phyloP scores from a whole-genome alignment of 1,284 basidiomycete species.

The Cutaneotrichosporon spelunceum region DNA sequence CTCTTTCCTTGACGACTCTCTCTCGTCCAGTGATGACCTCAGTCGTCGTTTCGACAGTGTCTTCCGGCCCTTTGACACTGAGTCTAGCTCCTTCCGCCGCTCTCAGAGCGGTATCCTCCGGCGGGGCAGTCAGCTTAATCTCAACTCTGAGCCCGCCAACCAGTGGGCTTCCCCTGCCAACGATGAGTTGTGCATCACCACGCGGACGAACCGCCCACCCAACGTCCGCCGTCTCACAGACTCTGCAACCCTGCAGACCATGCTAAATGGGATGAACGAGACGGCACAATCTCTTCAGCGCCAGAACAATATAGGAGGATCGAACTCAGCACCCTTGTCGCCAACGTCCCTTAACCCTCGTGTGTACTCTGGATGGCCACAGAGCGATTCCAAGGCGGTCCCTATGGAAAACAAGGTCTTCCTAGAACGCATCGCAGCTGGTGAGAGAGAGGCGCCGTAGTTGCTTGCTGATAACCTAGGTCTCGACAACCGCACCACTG shows the following conservation, averaged over 20 bases:
- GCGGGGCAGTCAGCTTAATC: background rate
- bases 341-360: conserved; percentile 3
- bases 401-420: conserved; percentile 42
- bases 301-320: conserved; percentile 12
- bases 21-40: background rate
- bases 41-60: background rate
- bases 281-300: conserved; percentile 28
- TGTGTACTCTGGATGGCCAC: conserved; percentile 17
- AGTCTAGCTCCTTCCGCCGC: background rate
- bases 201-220: background rate
- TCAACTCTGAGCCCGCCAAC: background rate
- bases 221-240: conserved; percentile 5
- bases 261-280: conserved; percentile 34
- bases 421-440: conserved; percentile 37
- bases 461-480: conserved; percentile 28
- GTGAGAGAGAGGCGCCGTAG: conserved; percentile 19
- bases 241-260: conserved; percentile 25
- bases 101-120: background rate
- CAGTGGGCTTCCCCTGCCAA: background rate
- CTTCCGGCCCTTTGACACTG: too few species aligned
- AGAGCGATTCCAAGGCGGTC: conserved; percentile 33
- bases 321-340: background rate
- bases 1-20: background rate
- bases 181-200: background rate
- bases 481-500: conserved; percentile 43